These are phyloP conservation scores for Fraxinus excelsior DNA, from an alignment of 257 asterid species.

Conservation along the genomic window DNA sequence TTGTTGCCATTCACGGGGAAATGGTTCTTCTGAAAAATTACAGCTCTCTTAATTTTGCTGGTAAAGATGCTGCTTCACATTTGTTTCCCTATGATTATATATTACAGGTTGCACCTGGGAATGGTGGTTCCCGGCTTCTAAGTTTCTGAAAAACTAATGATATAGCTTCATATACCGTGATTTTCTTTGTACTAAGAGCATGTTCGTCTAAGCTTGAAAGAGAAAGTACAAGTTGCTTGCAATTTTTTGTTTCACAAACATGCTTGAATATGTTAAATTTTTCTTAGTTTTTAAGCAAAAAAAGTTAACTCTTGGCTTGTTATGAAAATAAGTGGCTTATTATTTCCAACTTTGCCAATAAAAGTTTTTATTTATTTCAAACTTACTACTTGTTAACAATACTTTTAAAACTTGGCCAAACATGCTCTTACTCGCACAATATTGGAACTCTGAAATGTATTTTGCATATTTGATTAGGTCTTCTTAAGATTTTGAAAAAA, in stretches of 20 bases:
- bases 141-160: neutral
- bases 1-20: constrained; percentile 92
- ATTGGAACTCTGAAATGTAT: constrained; percentile 12
- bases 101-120: neutral
- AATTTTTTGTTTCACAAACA: too few relatives aligned
- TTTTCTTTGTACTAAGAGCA: neutral
- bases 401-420: too few relatives aligned
- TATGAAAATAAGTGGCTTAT: too few relatives aligned
- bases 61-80: constrained; percentile 39
- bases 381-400: too few relatives aligned
- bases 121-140: neutral
- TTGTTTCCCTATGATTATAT: neutral
- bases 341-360: too few relatives aligned
- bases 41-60: constrained; percentile 96
- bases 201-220: too few relatives aligned
- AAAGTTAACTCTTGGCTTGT: too few relatives aligned
- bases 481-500: constrained; percentile 87
- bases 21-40: constrained; percentile 91
- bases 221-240: too few relatives aligned
- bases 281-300: too few relatives aligned
- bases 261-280: too few relatives aligned
- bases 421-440: neutral
- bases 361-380: too few relatives aligned
- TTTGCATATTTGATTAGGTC: constrained; percentile 46
- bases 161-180: neutral